Percentiles rank a stretch among this genome's conserved stretches.
Evolutionary conservation across 1,284 basidiomycete genomes (phyloP).

Genomic region (Marasmius oreades): DNA sequence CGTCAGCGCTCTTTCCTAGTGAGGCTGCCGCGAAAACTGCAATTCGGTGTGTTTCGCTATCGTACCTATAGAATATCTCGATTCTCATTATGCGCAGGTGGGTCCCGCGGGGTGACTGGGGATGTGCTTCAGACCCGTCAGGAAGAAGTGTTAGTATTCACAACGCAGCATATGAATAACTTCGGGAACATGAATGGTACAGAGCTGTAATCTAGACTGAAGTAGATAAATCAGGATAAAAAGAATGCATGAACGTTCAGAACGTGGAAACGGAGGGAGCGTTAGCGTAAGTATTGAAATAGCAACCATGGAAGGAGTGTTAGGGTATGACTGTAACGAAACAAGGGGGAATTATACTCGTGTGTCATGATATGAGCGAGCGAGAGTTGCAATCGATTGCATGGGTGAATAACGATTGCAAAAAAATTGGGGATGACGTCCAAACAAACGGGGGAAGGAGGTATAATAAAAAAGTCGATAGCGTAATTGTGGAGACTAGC

Average conservation of each 20-base stretch:
- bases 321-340: not conserved
- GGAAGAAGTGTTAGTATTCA: slow-evolving; percentile 96
- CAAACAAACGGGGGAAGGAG: not conserved
- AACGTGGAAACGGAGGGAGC: no score
- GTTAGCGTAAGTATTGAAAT: not conserved
- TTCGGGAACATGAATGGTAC: not conserved
- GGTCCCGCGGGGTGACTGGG: slow-evolving; percentile 96
- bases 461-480: not conserved
- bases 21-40: slow-evolving; percentile 90
- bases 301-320: not conserved
- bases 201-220: slow-evolving; percentile 4
- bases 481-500: not conserved
- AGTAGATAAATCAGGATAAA: slow-evolving; percentile 1
- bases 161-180: slow-evolving; percentile 77
- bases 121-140: slow-evolving; percentile 91
- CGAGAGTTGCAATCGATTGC: not conserved
- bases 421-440: not conserved
- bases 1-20: slow-evolving; percentile 73
- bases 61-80: slow-evolving; percentile 11
- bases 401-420: not conserved
- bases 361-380: not conserved
- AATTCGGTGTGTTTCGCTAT: slow-evolving; percentile 58
- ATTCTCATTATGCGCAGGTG: slow-evolving; percentile 47
- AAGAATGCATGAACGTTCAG: not conserved
- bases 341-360: slow-evolving; percentile 1